A percentile compares a stretch with the other conserved stretches of the same genome.
Evolutionary conservation across 2,329 filamentous ascomycete species (phyloP).

Genomic region (Madurella mycetomatis): DNA sequence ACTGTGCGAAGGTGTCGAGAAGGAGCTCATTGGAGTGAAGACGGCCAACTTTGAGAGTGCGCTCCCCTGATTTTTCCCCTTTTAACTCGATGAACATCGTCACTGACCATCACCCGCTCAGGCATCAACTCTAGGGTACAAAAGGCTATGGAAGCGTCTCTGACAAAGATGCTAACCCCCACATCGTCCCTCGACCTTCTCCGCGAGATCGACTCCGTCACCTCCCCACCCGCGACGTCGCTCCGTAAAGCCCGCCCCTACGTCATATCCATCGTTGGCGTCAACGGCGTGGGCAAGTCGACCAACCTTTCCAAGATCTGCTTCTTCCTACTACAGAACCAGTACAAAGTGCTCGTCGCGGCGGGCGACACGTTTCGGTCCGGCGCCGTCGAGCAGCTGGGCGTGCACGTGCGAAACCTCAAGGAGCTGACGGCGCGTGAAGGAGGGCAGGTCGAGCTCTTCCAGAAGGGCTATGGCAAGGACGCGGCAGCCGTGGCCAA

Average conservation of each 20-base stretch:
- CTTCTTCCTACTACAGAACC: slow-evolving; percentile 96
- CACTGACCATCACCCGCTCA: slow-evolving; percentile 24
- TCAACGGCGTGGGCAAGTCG: slow-evolving; percentile 97
- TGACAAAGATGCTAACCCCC: slow-evolving; percentile 92
- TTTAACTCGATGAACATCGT: slow-evolving; percentile 25
- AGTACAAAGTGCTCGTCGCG: slow-evolving; percentile 89
- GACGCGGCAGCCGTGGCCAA: slow-evolving; percentile 94
- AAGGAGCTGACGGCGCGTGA: slow-evolving; percentile 83
- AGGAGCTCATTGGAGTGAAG: slow-evolving; percentile 83
- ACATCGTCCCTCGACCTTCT: slow-evolving; percentile 92
- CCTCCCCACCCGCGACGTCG: slow-evolving; percentile 59
- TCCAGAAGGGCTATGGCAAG: slow-evolving; percentile 96
- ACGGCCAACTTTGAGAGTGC: slow-evolving; percentile 81
- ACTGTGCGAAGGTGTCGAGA: slow-evolving; percentile 85
- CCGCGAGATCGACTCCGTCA: slow-evolving; percentile 81
- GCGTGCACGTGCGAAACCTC: slow-evolving; percentile 90
- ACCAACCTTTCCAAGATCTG: slow-evolving; percentile 97
- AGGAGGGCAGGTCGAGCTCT: slow-evolving; percentile 80
- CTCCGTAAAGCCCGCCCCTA: slow-evolving; percentile 71
- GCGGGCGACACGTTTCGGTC: slow-evolving; percentile 97
- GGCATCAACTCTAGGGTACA: slow-evolving; percentile 77
- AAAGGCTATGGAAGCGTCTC: slow-evolving; percentile 82
- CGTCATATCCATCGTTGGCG: slow-evolving; percentile 95
- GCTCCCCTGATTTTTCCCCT: slow-evolving; percentile 15
- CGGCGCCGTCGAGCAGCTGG: slow-evolving; percentile 92